Evolutionary conservation across 1,284 basidiomycete genomes (phyloP).

Genomic region (Cystobasidium sp.): DNA sequence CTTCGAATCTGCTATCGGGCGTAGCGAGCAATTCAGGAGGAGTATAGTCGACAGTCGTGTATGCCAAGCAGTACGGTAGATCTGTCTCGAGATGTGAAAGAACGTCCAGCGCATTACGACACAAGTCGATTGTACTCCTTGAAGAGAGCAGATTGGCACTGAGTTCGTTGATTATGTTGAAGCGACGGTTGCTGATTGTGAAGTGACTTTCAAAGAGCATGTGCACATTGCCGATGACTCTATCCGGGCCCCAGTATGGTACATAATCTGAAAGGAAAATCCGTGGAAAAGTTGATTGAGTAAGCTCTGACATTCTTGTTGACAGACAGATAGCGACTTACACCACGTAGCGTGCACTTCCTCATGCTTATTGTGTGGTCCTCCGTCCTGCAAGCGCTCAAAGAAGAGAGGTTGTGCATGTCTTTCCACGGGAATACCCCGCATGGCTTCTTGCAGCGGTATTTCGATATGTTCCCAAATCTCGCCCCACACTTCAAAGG

Average conservation of each 20-base stretch:
- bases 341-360: conserved; percentile 33
- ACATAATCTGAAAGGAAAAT: conserved; percentile 26
- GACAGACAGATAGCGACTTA: no score
- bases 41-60: conserved; percentile 34
- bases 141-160: conserved; percentile 24
- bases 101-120: conserved; percentile 39
- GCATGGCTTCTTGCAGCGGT: conserved; percentile 16
- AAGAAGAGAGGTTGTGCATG: conserved; percentile 30
- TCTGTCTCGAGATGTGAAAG: conserved; percentile 32
- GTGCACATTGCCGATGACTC: conserved; percentile 41
- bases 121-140: conserved; percentile 44
- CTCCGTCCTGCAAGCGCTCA: conserved; percentile 34
- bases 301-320: no score
- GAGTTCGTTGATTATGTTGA: conserved; percentile 29
- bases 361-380: conserved; percentile 27
- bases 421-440: conserved; percentile 8
- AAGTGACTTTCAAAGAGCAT: conserved; percentile 40
- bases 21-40: conserved; percentile 36
- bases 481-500: conserved; percentile 41
- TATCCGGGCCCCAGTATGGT: conserved; percentile 21
- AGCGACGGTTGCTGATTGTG: conserved; percentile 26
- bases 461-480: conserved; percentile 42
- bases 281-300: no score
- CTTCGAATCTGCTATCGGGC: not conserved
- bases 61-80: conserved; percentile 41